Percentiles rank a stretch among this genome's conserved stretches.
Evolutionary conservation across 2,329 filamentous ascomycete genomes (phyloP).

Genomic region (Rhynchosporium secalis): DNA sequence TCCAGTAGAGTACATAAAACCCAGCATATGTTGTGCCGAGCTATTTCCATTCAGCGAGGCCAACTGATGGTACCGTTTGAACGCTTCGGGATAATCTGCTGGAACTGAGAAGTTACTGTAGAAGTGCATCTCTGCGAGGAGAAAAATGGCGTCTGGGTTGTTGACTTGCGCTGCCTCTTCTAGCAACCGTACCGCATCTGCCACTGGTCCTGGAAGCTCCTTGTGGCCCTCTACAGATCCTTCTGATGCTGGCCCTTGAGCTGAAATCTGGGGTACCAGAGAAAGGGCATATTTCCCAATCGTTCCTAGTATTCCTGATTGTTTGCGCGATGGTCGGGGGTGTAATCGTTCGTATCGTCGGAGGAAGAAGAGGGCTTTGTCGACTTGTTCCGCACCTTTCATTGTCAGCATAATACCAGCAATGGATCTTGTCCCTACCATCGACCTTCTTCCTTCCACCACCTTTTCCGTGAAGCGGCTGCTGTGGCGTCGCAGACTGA

Average conservation of each 20-base stretch:
- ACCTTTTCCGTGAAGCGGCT: conserved; percentile 32
- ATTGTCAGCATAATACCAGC: conserved; percentile 25
- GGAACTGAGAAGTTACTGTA: conserved; percentile 92
- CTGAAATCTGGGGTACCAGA: conserved; percentile 62
- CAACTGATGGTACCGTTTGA: conserved; percentile 76
- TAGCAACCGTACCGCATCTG: conserved; percentile 58
- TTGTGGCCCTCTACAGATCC: conserved; percentile 29
- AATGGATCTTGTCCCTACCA: conserved; percentile 27
- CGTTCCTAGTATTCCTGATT: conserved; percentile 57
- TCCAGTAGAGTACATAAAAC: conserved; percentile 92
- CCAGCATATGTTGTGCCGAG: conserved; percentile 94
- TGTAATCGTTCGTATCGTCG: conserved; percentile 37
- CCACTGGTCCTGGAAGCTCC: conserved; percentile 52
- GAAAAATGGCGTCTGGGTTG: conserved; percentile 80
- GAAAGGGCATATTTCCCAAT: conserved; percentile 62
- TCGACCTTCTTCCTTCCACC: conserved; percentile 29
- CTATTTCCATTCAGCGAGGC: conserved; percentile 78
- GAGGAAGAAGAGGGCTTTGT: conserved; percentile 41
- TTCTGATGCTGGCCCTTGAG: conserved; percentile 55
- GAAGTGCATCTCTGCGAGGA: conserved; percentile 94
- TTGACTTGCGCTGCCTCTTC: conserved; percentile 54
- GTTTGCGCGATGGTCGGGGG: conserved; percentile 45
- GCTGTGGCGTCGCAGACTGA: conserved; percentile 32
- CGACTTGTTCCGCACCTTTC: conserved; percentile 39
- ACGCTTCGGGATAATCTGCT: conserved; percentile 75